Conservation (phyloP, 2,329 filamentous ascomycete genomes). For the Rhytidhysteron rufulum region DNA sequence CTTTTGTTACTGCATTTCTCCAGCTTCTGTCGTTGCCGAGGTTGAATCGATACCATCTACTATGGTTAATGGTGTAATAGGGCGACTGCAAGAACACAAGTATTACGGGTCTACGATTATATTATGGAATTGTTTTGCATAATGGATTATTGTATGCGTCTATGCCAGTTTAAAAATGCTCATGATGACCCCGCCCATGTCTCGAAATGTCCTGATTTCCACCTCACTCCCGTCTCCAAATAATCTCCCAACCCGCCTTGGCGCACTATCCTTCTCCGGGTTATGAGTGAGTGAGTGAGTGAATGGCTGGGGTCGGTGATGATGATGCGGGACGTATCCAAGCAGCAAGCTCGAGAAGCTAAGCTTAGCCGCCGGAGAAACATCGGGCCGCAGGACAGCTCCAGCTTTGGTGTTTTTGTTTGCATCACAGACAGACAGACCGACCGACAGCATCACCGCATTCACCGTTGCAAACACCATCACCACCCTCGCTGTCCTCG, state of each 20-base stretch:
- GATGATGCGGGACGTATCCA: conserved; percentile 4
- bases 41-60: no score
- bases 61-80: background rate
- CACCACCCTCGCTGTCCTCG: conserved; percentile 1
- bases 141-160: no score
- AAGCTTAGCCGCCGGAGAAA: background rate
- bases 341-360: background rate
- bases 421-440: no score
- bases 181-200: conserved; percentile 7
- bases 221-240: conserved; percentile 71
- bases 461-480: no score
- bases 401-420: background rate
- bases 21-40: no score
- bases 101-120: background rate
- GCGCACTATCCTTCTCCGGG: conserved; percentile 95
- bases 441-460: no score
- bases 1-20: no score
- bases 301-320: background rate
- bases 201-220: no score
- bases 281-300: no score
- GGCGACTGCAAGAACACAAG: background rate
- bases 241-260: conserved; percentile 76
- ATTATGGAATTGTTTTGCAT: background rate
- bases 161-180: background rate
- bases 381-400: background rate